Evolutionary conservation across 2,329 filamentous ascomycete genomes (phyloP), one percentile per base, ranked within the genome.

Genomic region (Ophiosphaerella herpotricha): DNA sequence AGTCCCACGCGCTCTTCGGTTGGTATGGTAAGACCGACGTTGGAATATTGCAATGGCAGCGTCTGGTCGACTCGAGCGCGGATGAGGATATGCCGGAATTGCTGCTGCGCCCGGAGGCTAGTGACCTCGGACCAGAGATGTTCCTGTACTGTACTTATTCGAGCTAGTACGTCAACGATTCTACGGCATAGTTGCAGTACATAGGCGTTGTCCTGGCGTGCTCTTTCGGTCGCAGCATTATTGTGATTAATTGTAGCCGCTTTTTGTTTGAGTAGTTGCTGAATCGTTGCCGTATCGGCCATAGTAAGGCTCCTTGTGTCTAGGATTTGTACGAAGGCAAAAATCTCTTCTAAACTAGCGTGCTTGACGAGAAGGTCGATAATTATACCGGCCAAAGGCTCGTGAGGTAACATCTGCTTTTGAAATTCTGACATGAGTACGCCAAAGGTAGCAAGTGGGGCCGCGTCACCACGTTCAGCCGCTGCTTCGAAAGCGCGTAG

Each of bases 11-110:
- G 63, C 3, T 56, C 37, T 7, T 56, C 37, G 16, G 54, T 39
- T 7, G 63, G 34, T 1, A 56, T 43, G 9, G 66, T 53, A 13
- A 52, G 7, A 7, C 50, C 38, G n/a, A 50, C 16, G 13, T 59
- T 50, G n/a, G 56, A 55, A 35, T 60, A 64, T 8, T 49, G 45
- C 21, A 66, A 41, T 4, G 70, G 70, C 3, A 72, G 56, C 4
- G 63, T 57, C n/a, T 51, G 45, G 11, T 48, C 52, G 13, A 50
- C 51, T 14, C 48, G 39, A 14, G 70, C 70, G 7, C 55, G 52
- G 6, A 54, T 36, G 13, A 73, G 43, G 5, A 72, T 64, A 43
- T 61, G 44, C n/a, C 54, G 24, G 49, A 71, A 67, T n/a, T 64
- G 60, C 24, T 58, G 61, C 11, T 43, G 42, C 24, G 54, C 52